Base-by-base conservation (phyloP, 257 asterid genomes). In the Haberlea rhodopensis region DNA sequence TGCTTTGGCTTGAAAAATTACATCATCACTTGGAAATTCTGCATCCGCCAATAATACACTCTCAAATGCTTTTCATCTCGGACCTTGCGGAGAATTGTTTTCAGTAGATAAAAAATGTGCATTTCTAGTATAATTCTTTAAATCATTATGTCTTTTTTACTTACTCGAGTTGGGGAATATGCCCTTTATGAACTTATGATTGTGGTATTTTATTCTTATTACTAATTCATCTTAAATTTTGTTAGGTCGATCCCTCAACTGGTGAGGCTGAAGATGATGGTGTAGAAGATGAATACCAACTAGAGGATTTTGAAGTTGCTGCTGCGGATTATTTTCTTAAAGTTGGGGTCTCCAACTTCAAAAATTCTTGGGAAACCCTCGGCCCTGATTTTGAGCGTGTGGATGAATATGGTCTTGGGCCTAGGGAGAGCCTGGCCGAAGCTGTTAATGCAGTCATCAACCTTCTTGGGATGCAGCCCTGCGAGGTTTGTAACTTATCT, bases 211-310 rank as follows among this genome's bases (percentile, higher is more conserved):
- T 34, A 15, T 54, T 46, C 24, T 34, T n/a, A 29, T 37, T 16
- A 26, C 43, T 21, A 29, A 13, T 56, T 19, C n/a, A 13, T 54
- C 40, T 57, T 57, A 23, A 53, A 63, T 51, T 62, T 60, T 18
- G 37, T 25, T 63, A 94, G 99, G 97, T 94, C 72, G 99, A 94
- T 73, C 68, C 90, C 66, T 80, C 97, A 26, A 90, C 95, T 54
- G 97, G 99, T n/a, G 99, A 94, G 73, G 87, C 86, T 34, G 97
- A 90, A 74, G 99, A 94, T n/a, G 97, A 94, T 71, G 96, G 95
- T 0, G 95, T 86, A 64, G 99, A 94, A 80, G 99, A 94, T 69
- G 96, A 90, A 70, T 94, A 94, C 84, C 99, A 90, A 75, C 84
- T 94, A 6, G 99, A 94, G 78, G 99, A 94, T 65, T 85, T 90